Evolutionary conservation across 495 filamentous ascomycete genomes (phyloP).

Genomic region (Aspergillus egyptiacus): DNA sequence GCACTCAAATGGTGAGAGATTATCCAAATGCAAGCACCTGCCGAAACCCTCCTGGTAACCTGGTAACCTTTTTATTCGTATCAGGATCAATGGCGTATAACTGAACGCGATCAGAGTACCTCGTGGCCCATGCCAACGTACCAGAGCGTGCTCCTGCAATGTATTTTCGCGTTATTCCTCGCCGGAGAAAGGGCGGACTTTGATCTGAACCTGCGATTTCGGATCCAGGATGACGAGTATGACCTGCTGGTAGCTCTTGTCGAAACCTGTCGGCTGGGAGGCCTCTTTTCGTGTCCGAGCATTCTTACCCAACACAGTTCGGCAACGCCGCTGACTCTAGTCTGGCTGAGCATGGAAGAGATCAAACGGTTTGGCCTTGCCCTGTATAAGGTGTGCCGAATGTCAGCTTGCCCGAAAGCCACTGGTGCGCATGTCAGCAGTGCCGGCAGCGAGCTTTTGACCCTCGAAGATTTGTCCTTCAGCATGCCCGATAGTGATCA

Average conservation of each 20-base stretch:
- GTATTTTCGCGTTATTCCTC: conserved; percentile 20
- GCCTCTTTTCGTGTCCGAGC: conserved; percentile 28
- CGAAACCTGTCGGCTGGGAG: conserved; percentile 21
- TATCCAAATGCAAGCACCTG: too few species aligned
- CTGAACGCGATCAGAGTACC: conserved; percentile 10
- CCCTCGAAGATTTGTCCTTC: too few species aligned
- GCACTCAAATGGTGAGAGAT: conserved; percentile 24
- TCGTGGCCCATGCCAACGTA: conserved; percentile 31
- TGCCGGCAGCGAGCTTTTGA: too few species aligned
- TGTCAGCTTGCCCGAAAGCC: not conserved
- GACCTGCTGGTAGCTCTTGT: conserved; percentile 25
- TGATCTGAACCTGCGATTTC: too few species aligned
- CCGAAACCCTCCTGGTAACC: too few species aligned
- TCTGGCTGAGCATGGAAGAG: not conserved
- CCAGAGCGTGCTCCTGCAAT: conserved; percentile 29
- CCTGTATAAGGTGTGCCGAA: not conserved
- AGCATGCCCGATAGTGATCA: too few species aligned
- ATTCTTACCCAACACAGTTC: conserved; percentile 19
- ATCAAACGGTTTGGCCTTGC: not conserved
- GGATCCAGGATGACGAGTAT: too few species aligned
- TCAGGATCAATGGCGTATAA: conserved; percentile 30
- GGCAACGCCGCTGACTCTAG: not conserved
- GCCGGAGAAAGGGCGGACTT: too few species aligned
- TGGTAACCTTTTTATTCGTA: too few species aligned
- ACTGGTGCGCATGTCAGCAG: too few species aligned